Evolutionary conservation across 371 early-diverging fungal genomes (phyloP).

Genomic region (Mucor piriformis): DNA sequence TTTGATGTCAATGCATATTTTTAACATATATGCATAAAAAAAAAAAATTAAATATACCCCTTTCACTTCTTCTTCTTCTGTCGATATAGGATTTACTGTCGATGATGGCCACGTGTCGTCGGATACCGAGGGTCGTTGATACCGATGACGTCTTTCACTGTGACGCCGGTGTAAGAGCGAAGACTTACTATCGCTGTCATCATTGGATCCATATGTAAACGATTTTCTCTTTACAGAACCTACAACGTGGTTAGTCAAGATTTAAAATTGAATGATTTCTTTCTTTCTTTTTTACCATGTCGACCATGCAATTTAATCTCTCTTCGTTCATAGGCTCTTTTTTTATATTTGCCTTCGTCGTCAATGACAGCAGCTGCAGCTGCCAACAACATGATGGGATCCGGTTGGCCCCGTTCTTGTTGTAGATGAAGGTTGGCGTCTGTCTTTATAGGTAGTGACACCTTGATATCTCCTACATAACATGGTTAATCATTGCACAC

Average conservation of each 20-base stretch:
- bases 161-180: conserved; percentile 14
- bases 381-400: conserved; percentile 54
- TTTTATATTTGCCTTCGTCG: conserved; percentile 30
- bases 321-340: conserved; percentile 26
- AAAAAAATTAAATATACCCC: conserved; percentile 1
- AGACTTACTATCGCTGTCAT: conserved; percentile 1
- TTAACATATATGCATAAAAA: conserved; percentile 12
- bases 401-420: conserved; percentile 26
- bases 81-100: not conserved
- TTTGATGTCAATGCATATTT: conserved; percentile 6
- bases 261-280: not conserved
- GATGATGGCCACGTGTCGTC: conserved; percentile 15
- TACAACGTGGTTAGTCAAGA: too few relatives aligned
- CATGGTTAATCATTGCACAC: not conserved
- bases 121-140: conserved; percentile 17
- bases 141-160: conserved; percentile 23
- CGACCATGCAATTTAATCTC: conserved; percentile 26
- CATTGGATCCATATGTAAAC: conserved; percentile 13
- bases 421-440: conserved; percentile 18
- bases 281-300: conserved; percentile 15
- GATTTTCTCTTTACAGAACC: conserved; percentile 21
- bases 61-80: conserved; percentile 19
- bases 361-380: conserved; percentile 50
- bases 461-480: conserved; percentile 15
- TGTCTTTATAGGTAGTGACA: conserved; percentile 23